These are phyloP conservation scores for Mercurialis annua DNA, from an alignment of 345 rosid genomes.

Conservation along the genomic window DNA sequence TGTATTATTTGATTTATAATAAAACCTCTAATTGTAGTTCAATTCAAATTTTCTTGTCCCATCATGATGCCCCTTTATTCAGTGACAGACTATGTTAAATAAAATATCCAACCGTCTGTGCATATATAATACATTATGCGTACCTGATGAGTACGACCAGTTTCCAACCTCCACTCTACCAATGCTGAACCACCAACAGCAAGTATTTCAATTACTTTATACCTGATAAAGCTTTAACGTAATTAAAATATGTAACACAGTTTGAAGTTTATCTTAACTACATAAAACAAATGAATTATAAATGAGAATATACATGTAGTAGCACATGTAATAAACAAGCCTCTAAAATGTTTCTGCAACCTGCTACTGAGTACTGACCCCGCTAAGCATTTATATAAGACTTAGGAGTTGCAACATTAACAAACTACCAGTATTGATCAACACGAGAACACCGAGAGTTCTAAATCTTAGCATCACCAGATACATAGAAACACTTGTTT, in stretches of 20 bases:
- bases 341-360: neutral
- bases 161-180: slow-evolving; percentile 97
- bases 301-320: neutral
- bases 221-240: slow-evolving; percentile 46
- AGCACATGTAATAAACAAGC: neutral
- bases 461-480: neutral
- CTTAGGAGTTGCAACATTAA: neutral
- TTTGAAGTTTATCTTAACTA: neutral
- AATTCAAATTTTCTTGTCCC: neutral
- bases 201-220: slow-evolving; percentile 72
- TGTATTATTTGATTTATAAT: neutral
- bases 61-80: neutral
- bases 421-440: neutral
- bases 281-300: neutral
- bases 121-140: neutral
- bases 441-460: neutral
- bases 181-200: slow-evolving; percentile 77
- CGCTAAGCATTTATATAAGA: no score
- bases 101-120: neutral
- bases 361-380: neutral
- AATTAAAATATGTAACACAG: slow-evolving; percentile 11
- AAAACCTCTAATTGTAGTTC: neutral
- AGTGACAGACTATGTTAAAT: no score
- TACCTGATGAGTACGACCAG: slow-evolving; percentile 99
- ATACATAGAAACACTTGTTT: no score